Base-by-base conservation (phyloP, 768 basidiomycete genomes). In the Neoboletus subvelutipes region DNA sequence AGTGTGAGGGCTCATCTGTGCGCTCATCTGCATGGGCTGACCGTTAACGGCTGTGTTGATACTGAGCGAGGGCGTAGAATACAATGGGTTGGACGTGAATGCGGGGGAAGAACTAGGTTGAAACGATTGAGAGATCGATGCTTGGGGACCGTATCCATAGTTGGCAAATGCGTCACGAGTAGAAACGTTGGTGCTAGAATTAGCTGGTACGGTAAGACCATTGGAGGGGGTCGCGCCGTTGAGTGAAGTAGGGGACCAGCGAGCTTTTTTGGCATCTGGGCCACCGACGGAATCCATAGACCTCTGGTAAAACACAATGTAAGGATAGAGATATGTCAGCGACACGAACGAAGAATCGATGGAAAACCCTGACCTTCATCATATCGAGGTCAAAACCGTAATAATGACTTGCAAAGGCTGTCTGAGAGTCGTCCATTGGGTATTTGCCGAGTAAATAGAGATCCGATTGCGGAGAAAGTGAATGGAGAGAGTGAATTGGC, bases 371-470 rank as follows among this genome's bases (percentile, higher is more conserved):
- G 36, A 87, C 90, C 88, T 92, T 92, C 89, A 91, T 92, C 90
- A 92, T 92, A 75, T 92, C 90, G 82, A 92, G 78, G 70, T 92
- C 90, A 77, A 92, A 88, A 56, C 74, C 77, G 81, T 88, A 91
- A 60, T 91, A 90, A 67, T 85, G 87, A 47, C 77, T 73, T 59
- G 83, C 82, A 71, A 88, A 89, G 49, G 80, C 80, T 71, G 87
- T 77, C 74, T 89, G 87, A 53, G 82, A 67, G 80, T 90, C 87
- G 78, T 88, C 87, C 89, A 90, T 86, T 63, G 75, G 58, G 63
- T 71, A 58, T 20, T 51, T 62, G 63, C 46, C 59, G 60, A 63
- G 57, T 52, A 68, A 66, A 62, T 45, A 47, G 47, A 11, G 61
- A 63, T 62, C 61, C 65, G 62, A 57, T 64, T 60, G 59, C 56